A percentile compares a stretch with the other conserved stretches of the same genome.
Evolutionary conservation across 2,329 filamentous ascomycete species (phyloP).

Genomic region (Colletotrichum sp.): DNA sequence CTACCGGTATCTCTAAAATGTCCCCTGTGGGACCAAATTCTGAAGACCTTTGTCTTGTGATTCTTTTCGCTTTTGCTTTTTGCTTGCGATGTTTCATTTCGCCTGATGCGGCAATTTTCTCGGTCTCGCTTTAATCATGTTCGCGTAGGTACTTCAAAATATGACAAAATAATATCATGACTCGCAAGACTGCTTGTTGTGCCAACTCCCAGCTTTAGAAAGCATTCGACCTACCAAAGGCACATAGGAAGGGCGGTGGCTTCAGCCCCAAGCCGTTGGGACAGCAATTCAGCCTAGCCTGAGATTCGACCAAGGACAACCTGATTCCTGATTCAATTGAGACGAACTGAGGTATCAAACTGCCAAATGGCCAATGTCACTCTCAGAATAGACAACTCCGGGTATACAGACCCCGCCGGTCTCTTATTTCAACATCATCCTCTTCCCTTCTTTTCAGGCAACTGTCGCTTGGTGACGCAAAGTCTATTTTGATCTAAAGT

Average conservation of each 20-base stretch:
- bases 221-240: not conserved
- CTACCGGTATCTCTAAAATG: not conserved
- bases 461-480: not conserved
- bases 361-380: not conserved
- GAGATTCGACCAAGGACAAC: not conserved
- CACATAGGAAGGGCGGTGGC: not conserved
- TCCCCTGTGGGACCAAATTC: not conserved
- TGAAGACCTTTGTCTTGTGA: not conserved
- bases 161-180: not conserved
- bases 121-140: not conserved
- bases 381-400: not conserved
- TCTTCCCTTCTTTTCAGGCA: not conserved
- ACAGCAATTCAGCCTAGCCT: not conserved
- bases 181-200: rapidly evolving
- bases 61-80: not conserved
- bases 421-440: not conserved
- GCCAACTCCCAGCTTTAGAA: not conserved
- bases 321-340: not conserved
- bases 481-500: not conserved
- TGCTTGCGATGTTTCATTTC: not conserved
- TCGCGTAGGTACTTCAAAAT: not conserved
- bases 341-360: not conserved
- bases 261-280: not conserved
- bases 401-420: not conserved
- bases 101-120: not conserved